Evolutionary conservation across 371 early-diverging fungal genomes (phyloP).

Genomic region (Lichtheimia ramosa): DNA sequence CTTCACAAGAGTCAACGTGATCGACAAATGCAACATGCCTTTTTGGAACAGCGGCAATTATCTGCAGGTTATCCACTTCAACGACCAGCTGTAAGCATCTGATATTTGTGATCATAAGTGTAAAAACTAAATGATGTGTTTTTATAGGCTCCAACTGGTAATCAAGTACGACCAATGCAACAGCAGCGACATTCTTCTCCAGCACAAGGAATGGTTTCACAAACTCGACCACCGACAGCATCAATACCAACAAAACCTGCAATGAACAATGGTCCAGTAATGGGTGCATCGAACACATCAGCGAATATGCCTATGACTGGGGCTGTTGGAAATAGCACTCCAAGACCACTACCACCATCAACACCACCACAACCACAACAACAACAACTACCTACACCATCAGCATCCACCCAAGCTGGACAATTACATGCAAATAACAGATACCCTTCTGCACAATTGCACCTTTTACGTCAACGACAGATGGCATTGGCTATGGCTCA

Average conservation of each 20-base stretch:
- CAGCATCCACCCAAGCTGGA: conserved; percentile 12
- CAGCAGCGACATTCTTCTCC: neutral
- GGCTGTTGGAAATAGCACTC: conserved; percentile 34
- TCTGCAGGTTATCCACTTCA: conserved; percentile 48
- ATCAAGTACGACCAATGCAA: neutral
- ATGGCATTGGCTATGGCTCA: conserved; percentile 31
- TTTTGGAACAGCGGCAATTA: conserved; percentile 69
- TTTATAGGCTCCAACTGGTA: neutral
- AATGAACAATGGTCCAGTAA: neutral
- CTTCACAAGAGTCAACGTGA: conserved; percentile 73
- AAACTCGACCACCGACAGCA: neutral
- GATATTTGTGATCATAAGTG: conserved; percentile 30
- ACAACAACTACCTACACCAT: conserved; percentile 24
- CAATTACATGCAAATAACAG: conserved; percentile 12
- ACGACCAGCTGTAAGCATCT: conserved; percentile 14
- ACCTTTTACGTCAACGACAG: conserved; percentile 46
- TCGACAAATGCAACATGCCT: conserved; percentile 64
- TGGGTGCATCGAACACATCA: neutral
- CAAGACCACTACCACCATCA: conserved; percentile 8
- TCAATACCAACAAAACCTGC: neutral
- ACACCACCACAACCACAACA: conserved; percentile 6
- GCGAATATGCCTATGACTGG: conserved; percentile 17
- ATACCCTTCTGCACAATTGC: conserved; percentile 52
- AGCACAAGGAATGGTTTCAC: conserved; percentile 3
- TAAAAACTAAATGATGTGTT: neutral